Conservation (phyloP, 2,329 filamentous ascomycete genomes). For the Fusarium nanum region DNA sequence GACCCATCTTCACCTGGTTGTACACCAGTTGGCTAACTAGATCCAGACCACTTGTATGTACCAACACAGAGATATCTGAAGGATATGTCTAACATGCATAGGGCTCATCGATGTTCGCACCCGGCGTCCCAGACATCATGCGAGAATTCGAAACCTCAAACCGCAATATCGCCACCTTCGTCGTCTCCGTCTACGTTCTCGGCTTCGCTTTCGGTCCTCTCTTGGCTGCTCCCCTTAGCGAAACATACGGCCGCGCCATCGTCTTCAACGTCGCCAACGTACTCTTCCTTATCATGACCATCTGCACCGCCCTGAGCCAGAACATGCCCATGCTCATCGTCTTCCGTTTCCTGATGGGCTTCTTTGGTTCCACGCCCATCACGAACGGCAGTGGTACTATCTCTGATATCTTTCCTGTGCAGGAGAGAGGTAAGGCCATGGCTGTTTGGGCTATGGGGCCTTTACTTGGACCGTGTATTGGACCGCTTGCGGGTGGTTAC, state of each 20-base stretch:
- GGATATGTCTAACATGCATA: constrained; percentile 12
- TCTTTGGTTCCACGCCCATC: constrained; percentile 71
- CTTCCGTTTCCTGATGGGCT: constrained; percentile 70
- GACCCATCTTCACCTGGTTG: accelerated
- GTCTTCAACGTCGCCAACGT: constrained; percentile 56
- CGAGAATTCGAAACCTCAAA: constrained; percentile 55
- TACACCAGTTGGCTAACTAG: constrained; percentile 6
- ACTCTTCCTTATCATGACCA: constrained; percentile 65
- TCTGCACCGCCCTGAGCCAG: constrained; percentile 60
- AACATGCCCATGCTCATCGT: constrained; percentile 72
- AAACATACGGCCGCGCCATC: constrained; percentile 68
- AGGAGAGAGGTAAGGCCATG: constrained; percentile 71
- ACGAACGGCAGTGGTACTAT: constrained; percentile 75
- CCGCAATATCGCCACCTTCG: constrained; percentile 55
- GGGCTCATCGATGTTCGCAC: constrained; percentile 50
- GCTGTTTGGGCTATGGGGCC: constrained; percentile 73
- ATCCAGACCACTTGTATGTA: constrained; percentile 42
- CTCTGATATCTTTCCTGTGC: constrained; percentile 70
- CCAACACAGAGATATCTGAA: accelerated
- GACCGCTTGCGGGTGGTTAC: constrained; percentile 59
- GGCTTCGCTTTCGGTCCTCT: constrained; percentile 70
- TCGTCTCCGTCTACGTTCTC: constrained; percentile 60
- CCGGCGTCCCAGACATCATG: constrained; percentile 60
- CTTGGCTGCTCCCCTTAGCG: constrained; percentile 71
- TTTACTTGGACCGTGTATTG: constrained; percentile 67